Percentiles rank a stretch among this genome's conserved stretches.
phyloP scores from a whole-genome alignment of 2,329 filamentous ascomycete genomes.

The Ascochyta koolunga region DNA sequence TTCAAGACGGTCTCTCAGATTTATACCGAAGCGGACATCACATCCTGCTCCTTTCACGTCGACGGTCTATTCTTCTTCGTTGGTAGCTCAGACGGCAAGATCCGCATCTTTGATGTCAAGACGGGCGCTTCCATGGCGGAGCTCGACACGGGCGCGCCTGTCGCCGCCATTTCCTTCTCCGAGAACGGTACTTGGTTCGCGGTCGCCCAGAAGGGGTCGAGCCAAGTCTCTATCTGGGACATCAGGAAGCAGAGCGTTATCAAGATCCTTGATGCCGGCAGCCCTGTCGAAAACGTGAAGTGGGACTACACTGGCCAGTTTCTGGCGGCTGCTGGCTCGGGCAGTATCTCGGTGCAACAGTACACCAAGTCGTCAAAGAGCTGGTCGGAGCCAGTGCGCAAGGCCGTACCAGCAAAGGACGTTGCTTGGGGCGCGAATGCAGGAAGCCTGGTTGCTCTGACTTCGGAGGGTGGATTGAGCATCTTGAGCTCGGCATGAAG shows the following conservation, averaged over 20 bases:
- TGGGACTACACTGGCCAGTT: constrained; percentile 98
- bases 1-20: constrained; percentile 76
- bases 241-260: constrained; percentile 81
- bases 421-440: constrained; percentile 80
- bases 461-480: constrained; percentile 75
- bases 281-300: constrained; percentile 73
- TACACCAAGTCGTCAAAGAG: constrained; percentile 85
- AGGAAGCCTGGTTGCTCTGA: constrained; percentile 75
- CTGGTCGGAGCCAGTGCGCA: constrained; percentile 86
- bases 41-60: constrained; percentile 85
- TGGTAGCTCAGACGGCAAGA: constrained; percentile 77
- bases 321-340: constrained; percentile 79
- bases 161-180: constrained; percentile 82
- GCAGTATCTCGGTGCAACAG: constrained; percentile 84
- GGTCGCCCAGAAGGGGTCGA: constrained; percentile 77
- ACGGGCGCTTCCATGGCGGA: constrained; percentile 76
- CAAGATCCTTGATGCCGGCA: constrained; percentile 86
- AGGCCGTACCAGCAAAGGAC: constrained; percentile 73
- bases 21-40: constrained; percentile 78
- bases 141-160: constrained; percentile 69
- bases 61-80: constrained; percentile 93
- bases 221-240: constrained; percentile 85
- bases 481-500: constrained; percentile 60
- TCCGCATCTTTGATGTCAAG: constrained; percentile 89
- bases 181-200: constrained; percentile 98